A percentile compares a stretch with the other conserved stretches of the same genome.
These are phyloP conservation scores for Paramyrothecium sp. DNA, from an alignment of 2,329 filamentous ascomycete species.

Conservation along the genomic window DNA sequence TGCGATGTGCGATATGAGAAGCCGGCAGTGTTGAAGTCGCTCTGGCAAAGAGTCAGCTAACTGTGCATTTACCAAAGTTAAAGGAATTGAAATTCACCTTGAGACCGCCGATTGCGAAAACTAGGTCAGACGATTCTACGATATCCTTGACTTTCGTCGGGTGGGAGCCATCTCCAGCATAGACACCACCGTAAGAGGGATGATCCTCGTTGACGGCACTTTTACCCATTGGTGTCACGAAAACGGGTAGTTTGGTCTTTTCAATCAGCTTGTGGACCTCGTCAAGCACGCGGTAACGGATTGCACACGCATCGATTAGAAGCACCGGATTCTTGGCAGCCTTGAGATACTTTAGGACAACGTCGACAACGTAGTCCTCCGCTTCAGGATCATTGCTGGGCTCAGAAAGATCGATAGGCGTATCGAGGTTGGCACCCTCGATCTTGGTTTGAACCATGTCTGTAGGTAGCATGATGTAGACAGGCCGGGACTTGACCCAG, in stretches of 20 bases:
- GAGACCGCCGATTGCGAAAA: constrained; percentile 67
- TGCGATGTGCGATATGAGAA: constrained; percentile 79
- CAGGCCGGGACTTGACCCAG: constrained; percentile 70
- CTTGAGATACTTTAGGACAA: constrained; percentile 71
- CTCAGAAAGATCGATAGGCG: constrained; percentile 64
- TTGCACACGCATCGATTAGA: constrained; percentile 79
- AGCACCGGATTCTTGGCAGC: constrained; percentile 74
- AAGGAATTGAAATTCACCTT: constrained; percentile 31
- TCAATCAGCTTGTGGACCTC: constrained; percentile 73
- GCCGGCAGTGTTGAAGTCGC: constrained; percentile 79
- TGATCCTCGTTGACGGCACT: constrained; percentile 76
- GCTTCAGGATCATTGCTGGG: constrained; percentile 66
- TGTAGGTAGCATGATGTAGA: constrained; percentile 81
- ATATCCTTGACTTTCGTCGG: constrained; percentile 59
- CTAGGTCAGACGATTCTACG: constrained; percentile 68
- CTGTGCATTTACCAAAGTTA: background rate
- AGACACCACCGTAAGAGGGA: constrained; percentile 78
- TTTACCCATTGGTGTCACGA: constrained; percentile 91
- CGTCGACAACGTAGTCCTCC: constrained; percentile 80
- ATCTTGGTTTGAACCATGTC: constrained; percentile 78
- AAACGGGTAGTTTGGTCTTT: constrained; percentile 74
- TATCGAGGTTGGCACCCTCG: constrained; percentile 70
- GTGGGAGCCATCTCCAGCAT: constrained; percentile 75
- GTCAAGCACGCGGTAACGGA: constrained; percentile 69
- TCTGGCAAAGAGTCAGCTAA: constrained; percentile 35